Evolutionary conservation across 2,329 filamentous ascomycete species (phyloP), one percentile per base, ranked within the genome.

Genomic region (Stagonosporopsis rhizophila): DNA sequence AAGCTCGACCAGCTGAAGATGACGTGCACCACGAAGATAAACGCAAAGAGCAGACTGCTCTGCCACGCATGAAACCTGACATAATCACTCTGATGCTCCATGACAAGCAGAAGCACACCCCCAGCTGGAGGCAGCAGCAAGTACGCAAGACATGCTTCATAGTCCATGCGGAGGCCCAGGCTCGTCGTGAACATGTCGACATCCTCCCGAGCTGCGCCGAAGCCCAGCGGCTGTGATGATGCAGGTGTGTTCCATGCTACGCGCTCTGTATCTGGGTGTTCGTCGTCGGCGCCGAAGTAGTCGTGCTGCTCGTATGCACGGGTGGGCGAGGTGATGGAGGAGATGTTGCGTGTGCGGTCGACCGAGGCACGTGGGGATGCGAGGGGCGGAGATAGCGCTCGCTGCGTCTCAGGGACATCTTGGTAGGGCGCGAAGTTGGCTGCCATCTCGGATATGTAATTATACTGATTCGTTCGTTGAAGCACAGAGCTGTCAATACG

Each of bases 51-150:
- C 69, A 96, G 81, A 61, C 89, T 88, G 6, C 90, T 91, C 78
- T 99, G 95, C 94, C 95, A 99, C 7, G 95, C 95, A 76, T 99
- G 95, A 67, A 98, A 98, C 61, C 95, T 85, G 54, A 99, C 95
- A 77, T 96, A 99, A 78, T 99, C 95, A 72, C 92, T 97, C 81
- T 96, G 95, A 72, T 93, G 87, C 82, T 99, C 95, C 61, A 94
- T 75, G 40, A 98, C 85, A 64, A 99, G 78, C 66, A 99, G 78
- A 64, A 96, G 75, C 23, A 97, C 91, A 3, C 90, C 91, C 2
- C 94, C 95, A 0, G 93, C 83, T 1, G 95, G 95, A 60, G 95
- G 95, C 14, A 96, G 79, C 45, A 89, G 81, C 59, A 97, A 74
- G 75, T 99, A 99, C 48, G 95, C 94, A 70, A 97, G 78, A 73